A percentile compares a stretch with the other conserved stretches of the same genome.
Evolutionary conservation across 2,329 filamentous ascomycete genomes (phyloP).

Genomic region (Ceratocystis albifundus): DNA sequence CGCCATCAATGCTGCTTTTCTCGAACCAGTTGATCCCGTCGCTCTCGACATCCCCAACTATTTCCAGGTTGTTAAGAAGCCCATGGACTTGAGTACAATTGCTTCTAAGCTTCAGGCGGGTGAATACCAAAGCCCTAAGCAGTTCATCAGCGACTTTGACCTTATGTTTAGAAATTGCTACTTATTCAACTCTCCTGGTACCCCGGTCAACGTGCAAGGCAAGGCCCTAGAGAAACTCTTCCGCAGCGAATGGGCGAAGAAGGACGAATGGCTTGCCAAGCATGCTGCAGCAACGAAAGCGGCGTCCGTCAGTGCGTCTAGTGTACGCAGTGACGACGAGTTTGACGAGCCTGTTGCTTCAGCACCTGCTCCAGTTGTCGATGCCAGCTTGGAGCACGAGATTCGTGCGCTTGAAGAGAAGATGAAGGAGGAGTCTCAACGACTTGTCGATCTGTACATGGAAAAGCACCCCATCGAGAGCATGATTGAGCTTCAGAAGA

Average conservation of each 20-base stretch:
- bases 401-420: conserved; percentile 45
- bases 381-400: conserved; percentile 34
- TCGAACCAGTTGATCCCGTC: conserved; percentile 80
- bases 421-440: conserved; percentile 45
- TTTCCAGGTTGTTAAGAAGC: conserved; percentile 86
- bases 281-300: conserved; percentile 48
- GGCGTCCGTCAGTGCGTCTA: conserved; percentile 48
- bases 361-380: conserved; percentile 29
- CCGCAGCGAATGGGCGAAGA: conserved; percentile 62
- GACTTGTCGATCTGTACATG: conserved; percentile 44
- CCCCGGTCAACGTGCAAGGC: conserved; percentile 61
- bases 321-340: conserved; percentile 57
- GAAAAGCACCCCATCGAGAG: conserved; percentile 41
- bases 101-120: conserved; percentile 62
- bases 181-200: conserved; percentile 70
- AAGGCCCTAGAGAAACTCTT: conserved; percentile 65
- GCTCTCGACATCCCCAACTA: conserved; percentile 89
- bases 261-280: conserved; percentile 67
- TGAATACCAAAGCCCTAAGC: conserved; percentile 69
- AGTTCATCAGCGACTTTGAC: conserved; percentile 72
- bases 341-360: conserved; percentile 51
- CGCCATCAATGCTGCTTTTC: conserved; percentile 59
- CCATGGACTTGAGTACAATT: conserved; percentile 89
- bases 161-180: conserved; percentile 83
- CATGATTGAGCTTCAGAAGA: conserved; percentile 46